Base-by-base conservation (phyloP, 2,329 filamentous ascomycete species). In the Plectosphaerella cucumerina region DNA sequence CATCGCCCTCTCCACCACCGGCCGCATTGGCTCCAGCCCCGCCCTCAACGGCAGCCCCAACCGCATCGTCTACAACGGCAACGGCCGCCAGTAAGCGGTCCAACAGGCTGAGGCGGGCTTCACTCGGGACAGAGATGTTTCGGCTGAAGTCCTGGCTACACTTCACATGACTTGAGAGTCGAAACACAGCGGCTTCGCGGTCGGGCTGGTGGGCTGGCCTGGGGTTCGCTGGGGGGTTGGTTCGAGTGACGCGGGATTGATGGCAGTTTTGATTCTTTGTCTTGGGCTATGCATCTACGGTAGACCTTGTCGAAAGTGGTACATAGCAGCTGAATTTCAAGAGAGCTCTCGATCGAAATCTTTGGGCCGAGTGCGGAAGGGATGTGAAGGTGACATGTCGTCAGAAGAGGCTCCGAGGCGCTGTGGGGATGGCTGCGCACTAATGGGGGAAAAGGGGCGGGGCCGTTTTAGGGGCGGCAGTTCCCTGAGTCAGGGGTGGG, bases 31-130 rank as follows among this genome's bases (percentile, higher is more conserved):
- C 5, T 62, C 64, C 43, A 53, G 57, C 52, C 39, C 39, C n/a
- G n/a, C 39, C 39, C 56, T 70, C 0, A 53, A 49, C 26, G 65
- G 69, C 42, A 75, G 68, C 35, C 64, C 66, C 35, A 80, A 80
- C 62, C 56, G 71, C 54, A 62, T 80, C 53, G 71, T 68, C 26
- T 79, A 74, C 65, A 80, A 81, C 56, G 75, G 74, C 8, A 45
- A 49, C 34, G 47, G 39, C 37, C n/a, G 18, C 45, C 45, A 47
- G 45, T 48, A 48, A 48, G 23, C 22, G 39, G n/a, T 5, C 18
- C 37, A n/a, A 4, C 37, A 10, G 15, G 5, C 34, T 14, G 5
- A 5, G 34, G 5, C 34, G 5, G 12, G n/a, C 14, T 11, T 37
- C 34, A 37, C 12, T 14, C 5, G 12, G 34, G 34, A 14, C 5